A percentile compares a stretch with the other conserved stretches of the same genome.
phyloP scores from a whole-genome alignment of 805 yeast genomes.

The Diddensiella transvaalensis region DNA sequence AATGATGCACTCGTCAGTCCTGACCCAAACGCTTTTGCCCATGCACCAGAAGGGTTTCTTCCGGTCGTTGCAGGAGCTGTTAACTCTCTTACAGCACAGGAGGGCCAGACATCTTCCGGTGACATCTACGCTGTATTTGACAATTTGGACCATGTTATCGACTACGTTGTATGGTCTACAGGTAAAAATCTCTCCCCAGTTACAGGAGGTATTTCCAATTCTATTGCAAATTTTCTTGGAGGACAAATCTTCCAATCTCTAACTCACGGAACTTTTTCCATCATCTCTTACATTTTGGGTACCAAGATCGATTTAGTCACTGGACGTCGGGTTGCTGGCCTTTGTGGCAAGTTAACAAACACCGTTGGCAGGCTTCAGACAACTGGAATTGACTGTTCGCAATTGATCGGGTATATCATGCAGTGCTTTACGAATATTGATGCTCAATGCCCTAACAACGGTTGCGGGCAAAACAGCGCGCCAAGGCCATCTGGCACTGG shows the following conservation, averaged over 20 bases:
- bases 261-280: conserved; percentile 17
- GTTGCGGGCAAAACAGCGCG: not conserved
- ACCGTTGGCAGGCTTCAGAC: not conserved
- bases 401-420: not conserved
- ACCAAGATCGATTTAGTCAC: conserved; percentile 7
- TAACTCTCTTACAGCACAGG: not conserved
- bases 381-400: not conserved
- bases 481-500: not conserved
- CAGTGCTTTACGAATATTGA: not conserved
- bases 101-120: conserved; percentile 14
- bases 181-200: conserved; percentile 13
- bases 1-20: not conserved
- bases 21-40: conserved; percentile 3
- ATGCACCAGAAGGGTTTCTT: conserved; percentile 12
- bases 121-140: conserved; percentile 11
- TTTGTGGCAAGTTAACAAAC: not conserved
- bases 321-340: conserved; percentile 1
- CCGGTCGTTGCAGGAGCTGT: conserved; percentile 7
- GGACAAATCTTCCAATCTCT: conserved; percentile 15
- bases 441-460: not conserved
- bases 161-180: conserved; percentile 9
- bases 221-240: conserved; percentile 10
- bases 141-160: conserved; percentile 13
- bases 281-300: conserved; percentile 13
- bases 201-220: conserved; percentile 13